A percentile compares a stretch with the other conserved stretches of the same genome.
Conservation (phyloP, 2,329 filamentous ascomycete species). For the Neoascochyta sp. region DNA sequence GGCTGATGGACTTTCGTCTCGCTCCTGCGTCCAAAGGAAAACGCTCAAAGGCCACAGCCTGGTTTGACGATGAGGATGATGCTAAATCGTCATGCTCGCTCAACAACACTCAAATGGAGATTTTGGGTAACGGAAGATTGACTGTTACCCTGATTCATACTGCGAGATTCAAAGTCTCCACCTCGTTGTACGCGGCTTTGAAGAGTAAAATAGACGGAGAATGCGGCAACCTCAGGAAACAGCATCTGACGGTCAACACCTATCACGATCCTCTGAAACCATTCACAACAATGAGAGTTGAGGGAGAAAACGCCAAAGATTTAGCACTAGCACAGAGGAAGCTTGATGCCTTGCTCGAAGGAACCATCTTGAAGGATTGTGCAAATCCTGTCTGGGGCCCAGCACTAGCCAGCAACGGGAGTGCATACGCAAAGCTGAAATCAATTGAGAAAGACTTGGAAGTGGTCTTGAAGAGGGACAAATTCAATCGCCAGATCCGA, state of each 20-base stretch:
- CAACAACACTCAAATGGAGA: constrained; percentile 29
- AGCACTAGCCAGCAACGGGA: constrained; percentile 13
- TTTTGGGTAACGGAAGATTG: constrained; percentile 33
- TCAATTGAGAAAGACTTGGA: constrained; percentile 15
- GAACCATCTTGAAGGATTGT: constrained; percentile 23
- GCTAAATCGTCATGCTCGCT: constrained; percentile 35
- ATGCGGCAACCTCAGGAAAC: constrained; percentile 27
- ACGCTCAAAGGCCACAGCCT: constrained; percentile 38
- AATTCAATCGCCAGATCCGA: constrained; percentile 15
- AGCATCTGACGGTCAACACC: constrained; percentile 24
- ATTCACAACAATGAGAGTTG: constrained; percentile 39
- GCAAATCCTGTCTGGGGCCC: constrained; percentile 34
- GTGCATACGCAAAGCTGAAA: constrained; percentile 16
- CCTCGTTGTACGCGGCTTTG: constrained; percentile 33
- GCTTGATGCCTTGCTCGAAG: constrained; percentile 36
- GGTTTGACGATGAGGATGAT: constrained; percentile 40
- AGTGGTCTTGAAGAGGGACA: constrained; percentile 17
- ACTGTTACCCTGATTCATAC: constrained; percentile 39
- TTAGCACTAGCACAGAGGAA: constrained; percentile 33
- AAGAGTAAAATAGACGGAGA: constrained; percentile 26
- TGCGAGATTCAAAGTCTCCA: constrained; percentile 40
- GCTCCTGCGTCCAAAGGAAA: constrained; percentile 3
- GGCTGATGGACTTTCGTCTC: constrained; percentile 8
- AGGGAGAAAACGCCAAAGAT: constrained; percentile 30
- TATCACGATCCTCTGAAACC: constrained; percentile 22